Evolutionary conservation across 192 early-diverging fungal species (phyloP).

Genomic region (Coemansia asiatica): DNA sequence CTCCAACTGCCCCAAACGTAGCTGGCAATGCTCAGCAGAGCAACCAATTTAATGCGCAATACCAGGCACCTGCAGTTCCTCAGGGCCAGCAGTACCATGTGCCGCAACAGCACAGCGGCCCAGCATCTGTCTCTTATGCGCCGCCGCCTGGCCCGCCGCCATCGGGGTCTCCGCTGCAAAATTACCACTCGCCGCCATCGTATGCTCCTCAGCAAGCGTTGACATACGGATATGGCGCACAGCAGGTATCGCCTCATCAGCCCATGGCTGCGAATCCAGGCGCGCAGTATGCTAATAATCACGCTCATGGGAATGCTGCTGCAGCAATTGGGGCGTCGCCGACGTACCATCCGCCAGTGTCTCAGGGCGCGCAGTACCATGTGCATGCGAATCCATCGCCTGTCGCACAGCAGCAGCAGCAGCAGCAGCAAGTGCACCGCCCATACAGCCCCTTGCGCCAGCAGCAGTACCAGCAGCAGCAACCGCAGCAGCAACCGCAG

Average conservation of each 20-base stretch:
- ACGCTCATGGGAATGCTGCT: neutral
- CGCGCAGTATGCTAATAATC: neutral
- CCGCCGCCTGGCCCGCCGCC: constrained; percentile 14
- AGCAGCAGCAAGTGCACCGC: neutral
- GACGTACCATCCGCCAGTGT: constrained; percentile 12
- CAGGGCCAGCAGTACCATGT: neutral
- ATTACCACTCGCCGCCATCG: constrained; percentile 10
- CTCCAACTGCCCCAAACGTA: constrained; percentile 2
- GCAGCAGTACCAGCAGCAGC: constrained; percentile 11
- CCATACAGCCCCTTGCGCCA: constrained; percentile 6
- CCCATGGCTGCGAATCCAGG: neutral
- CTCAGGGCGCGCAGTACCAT: constrained; percentile 2
- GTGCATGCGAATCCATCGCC: neutral
- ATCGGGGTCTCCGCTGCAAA: neutral
- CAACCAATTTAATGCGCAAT: neutral
- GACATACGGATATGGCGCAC: neutral
- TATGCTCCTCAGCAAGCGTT: constrained; percentile 1
- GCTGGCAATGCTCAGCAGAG: neutral
- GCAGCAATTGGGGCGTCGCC: neutral
- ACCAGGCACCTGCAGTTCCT: neutral
- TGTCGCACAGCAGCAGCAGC: neutral
- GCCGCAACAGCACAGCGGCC: constrained; percentile 9
- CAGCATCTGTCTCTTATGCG: constrained; percentile 4
- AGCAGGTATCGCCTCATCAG: neutral
- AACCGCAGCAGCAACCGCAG: constrained; percentile 11